Conservation (phyloP, 768 basidiomycete species). For the Amanita polypyramis region DNA sequence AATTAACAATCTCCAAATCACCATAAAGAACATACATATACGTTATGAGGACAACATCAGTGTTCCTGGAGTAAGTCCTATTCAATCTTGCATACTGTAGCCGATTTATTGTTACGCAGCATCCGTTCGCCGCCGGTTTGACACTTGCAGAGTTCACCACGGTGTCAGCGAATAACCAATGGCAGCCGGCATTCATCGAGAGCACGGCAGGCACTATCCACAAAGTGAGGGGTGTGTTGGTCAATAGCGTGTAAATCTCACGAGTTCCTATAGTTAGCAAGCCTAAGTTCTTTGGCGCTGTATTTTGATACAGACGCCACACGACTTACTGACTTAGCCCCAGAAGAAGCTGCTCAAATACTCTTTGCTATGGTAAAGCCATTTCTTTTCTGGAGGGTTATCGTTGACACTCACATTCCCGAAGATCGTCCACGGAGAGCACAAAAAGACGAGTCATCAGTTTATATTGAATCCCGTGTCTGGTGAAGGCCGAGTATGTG, state of each 20-base stretch:
- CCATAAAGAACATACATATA: constrained; percentile 90
- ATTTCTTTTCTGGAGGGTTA: background rate
- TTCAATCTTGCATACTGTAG: constrained; percentile 1
- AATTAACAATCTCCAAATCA: constrained; percentile 93
- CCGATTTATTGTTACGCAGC: constrained; percentile 33
- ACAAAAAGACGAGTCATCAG: constrained; percentile 60
- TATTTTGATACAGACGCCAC: constrained; percentile 93
- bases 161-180: constrained; percentile 77
- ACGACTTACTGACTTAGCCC: constrained; percentile 62
- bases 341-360: constrained; percentile 54
- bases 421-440: constrained; percentile 36
- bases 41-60: constrained; percentile 94
- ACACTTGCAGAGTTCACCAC: constrained; percentile 85
- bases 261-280: constrained; percentile 51
- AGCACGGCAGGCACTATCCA: constrained; percentile 80
- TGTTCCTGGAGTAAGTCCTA: constrained; percentile 70
- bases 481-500: constrained; percentile 78
- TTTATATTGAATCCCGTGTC: constrained; percentile 94
- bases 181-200: constrained; percentile 89
- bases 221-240: constrained; percentile 43
- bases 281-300: constrained; percentile 74
- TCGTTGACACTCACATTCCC: background rate
- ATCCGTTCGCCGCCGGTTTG: constrained; percentile 88
- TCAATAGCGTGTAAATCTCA: constrained; percentile 3
- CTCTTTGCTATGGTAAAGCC: constrained; percentile 64